Evolutionary conservation across 2,329 filamentous ascomycete genomes (phyloP).

Genomic region (Ascochyta viciae-villosae): DNA sequence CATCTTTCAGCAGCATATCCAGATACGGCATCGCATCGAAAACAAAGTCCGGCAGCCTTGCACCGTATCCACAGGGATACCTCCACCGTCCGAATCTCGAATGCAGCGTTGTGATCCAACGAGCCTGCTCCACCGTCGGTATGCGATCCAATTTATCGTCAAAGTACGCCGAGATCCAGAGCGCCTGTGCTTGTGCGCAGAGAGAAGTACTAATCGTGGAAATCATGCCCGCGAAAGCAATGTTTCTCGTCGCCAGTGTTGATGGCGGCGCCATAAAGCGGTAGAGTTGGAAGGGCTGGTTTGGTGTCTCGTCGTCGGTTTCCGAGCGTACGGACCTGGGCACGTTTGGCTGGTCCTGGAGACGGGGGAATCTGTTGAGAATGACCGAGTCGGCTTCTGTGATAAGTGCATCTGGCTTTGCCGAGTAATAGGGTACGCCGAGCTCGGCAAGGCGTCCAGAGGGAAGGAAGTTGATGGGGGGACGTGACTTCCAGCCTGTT

Average conservation of each 20-base stretch:
- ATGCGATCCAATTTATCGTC: conserved; percentile 54
- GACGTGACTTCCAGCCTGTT: conserved; percentile 60
- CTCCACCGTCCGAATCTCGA: conserved; percentile 57
- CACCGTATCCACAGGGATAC: conserved; percentile 71
- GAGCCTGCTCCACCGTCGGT: conserved; percentile 18
- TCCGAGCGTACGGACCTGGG: conserved; percentile 13
- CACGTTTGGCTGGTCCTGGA: conserved; percentile 12
- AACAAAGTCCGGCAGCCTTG: conserved; percentile 70
- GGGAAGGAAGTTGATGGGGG: conserved; percentile 15
- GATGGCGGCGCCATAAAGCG: conserved; percentile 53
- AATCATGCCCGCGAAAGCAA: conserved; percentile 38
- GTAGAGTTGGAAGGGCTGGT: conserved; percentile 48
- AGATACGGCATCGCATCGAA: conserved; percentile 80
- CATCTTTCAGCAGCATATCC: conserved; percentile 58
- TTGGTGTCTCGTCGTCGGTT: conserved; percentile 7
- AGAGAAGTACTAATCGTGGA: conserved; percentile 48
- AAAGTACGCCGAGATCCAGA: conserved; percentile 68
- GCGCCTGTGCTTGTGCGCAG: conserved; percentile 50
- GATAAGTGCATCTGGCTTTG: conserved; percentile 26
- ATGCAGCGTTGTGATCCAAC: conserved; percentile 64
- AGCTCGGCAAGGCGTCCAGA: conserved; percentile 39
- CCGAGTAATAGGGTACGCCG: conserved; percentile 52
- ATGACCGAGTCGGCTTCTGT: conserved; percentile 41
- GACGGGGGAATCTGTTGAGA: conserved; percentile 15
- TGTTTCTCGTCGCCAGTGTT: conserved; percentile 13